Evolutionary conservation across 495 filamentous ascomycete genomes (phyloP), one percentile per base, ranked within the genome.

Genomic region (Sporormia fimetaria): DNA sequence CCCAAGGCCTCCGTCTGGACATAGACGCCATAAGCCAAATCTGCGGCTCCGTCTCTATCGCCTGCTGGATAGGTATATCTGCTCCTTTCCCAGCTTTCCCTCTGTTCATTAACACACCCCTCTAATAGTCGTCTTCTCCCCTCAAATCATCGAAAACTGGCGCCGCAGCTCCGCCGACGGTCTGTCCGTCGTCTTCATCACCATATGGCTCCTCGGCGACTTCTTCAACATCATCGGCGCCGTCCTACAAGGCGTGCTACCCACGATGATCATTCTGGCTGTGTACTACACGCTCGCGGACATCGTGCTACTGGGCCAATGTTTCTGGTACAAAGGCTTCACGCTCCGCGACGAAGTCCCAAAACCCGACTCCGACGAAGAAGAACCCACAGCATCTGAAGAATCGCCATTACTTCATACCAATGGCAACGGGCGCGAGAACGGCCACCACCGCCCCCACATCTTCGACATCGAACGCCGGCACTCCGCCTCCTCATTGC

Each of bases 81-180:
- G 2, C 16, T 17, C 17, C 14, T 27, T 15, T 21, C 29, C 7
- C 21, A 3, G 2, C 10, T 28, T n/a, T 16, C 20, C 16, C 14
- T 6, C 8, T 8, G 10, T 22, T 7, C 3, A 4, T 16, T 4
- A 3, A 15, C 33, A 28, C 10, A 37, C 15, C 10, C 33, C 17
- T 7, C 3, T 20, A 28, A 21, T 14, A 50, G 86, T 95, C 20
- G 90, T 98, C 25, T 98, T 93, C 67, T 87, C 87, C 0, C 90
- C 90, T 6, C 90, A 98, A 45, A 98, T 98, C 49, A 73, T 94
- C 51, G 86, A 93, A 56, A 95, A 95, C 55, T 94, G 95, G 63
- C 78, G 76, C 37, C 77, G 90, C 24, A 65, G 74, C 47, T 90
- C 83, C 22, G 85, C 87, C 30, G 83, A 95, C 57, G 90, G 85